Evolutionary conservation across 2,329 filamentous ascomycete genomes (phyloP), one percentile per base, ranked within the genome.

Genomic region (Aspergillus transmontanensis): DNA sequence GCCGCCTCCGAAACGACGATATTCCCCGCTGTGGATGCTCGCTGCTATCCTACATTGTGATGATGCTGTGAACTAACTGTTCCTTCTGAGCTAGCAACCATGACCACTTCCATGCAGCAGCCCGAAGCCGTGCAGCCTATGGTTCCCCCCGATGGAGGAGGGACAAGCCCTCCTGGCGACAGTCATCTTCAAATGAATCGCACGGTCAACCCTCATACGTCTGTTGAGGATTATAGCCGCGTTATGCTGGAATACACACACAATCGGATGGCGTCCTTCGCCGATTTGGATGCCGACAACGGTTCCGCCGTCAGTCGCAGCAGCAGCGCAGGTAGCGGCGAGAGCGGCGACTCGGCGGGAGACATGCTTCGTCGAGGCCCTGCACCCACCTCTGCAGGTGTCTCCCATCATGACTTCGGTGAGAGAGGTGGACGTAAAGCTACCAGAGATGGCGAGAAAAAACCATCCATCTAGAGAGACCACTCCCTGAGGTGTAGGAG

Each of bases 161-260:
- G 59, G 19, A 61, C 60, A 50, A 63, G 66, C 12, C 68, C 70
- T 57, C 60, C 67, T 11, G 63, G 57, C 1, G 66, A 67, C 28
- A 59, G 41, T 26, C 57, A 64, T 46, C 53, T 73, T 12, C 58
- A 71, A 19, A 65, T 64, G 4, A 57, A 67, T 34, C 68, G 64
- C 26, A 59, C 71, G 30, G 34, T 66, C n/a, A 68, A 75, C 46
- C 71, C 74, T 48, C 64, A 60, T 10, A 65, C 59, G 5, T 75
- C 75, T 3, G 61, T 79, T n/a, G 76, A 76, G 53, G 76, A 77
- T 63, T 79, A 79, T 62, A 77, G 75, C 65, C 75, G 75, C 28
- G 70, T 75, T 57, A 78, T 79, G 76, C 68, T 78, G 45, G 69
- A 76, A 51, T 76, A 79, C 56, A 78, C 76, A 16, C 75, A 78